A percentile compares a stretch with the other conserved stretches of the same genome.
These are phyloP conservation scores for Lichtheimia corymbifera DNA, from an alignment of 371 early-diverging fungal species.

Conservation along the genomic window DNA sequence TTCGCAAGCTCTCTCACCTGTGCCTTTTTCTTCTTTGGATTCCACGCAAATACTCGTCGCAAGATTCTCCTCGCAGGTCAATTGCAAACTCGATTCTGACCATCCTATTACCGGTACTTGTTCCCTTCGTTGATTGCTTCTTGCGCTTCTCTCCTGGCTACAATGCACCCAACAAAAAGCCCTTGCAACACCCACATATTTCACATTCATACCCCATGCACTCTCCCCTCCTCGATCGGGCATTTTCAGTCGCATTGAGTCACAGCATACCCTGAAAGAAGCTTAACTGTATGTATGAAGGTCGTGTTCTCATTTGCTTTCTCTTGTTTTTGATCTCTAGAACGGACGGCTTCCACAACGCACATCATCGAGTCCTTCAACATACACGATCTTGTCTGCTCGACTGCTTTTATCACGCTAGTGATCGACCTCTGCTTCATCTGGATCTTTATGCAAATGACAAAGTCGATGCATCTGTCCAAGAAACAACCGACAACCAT, in stretches of 20 bases:
- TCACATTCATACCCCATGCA: too few relatives aligned
- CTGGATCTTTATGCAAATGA: constrained; percentile 32
- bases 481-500: constrained; percentile 8
- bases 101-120: too few relatives aligned
- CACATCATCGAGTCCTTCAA: constrained; percentile 17
- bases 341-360: constrained; percentile 4
- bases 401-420: constrained; percentile 19
- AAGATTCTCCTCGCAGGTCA: too few relatives aligned
- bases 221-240: not conserved
- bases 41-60: too few relatives aligned
- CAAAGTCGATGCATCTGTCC: constrained; percentile 21
- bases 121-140: too few relatives aligned
- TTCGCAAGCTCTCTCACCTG: too few relatives aligned
- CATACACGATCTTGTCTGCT: constrained; percentile 16
- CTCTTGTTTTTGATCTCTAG: not conserved
- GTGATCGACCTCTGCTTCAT: constrained; percentile 27
- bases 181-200: too few relatives aligned
- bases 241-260: not conserved
- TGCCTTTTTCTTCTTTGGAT: too few relatives aligned
- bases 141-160: too few relatives aligned
- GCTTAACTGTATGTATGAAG: not conserved
- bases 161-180: too few relatives aligned
- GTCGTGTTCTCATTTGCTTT: not conserved
- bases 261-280: too few relatives aligned
- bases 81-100: too few relatives aligned